phyloP scores from a whole-genome alignment of 805 yeast genomes.

The Pichia californica region DNA sequence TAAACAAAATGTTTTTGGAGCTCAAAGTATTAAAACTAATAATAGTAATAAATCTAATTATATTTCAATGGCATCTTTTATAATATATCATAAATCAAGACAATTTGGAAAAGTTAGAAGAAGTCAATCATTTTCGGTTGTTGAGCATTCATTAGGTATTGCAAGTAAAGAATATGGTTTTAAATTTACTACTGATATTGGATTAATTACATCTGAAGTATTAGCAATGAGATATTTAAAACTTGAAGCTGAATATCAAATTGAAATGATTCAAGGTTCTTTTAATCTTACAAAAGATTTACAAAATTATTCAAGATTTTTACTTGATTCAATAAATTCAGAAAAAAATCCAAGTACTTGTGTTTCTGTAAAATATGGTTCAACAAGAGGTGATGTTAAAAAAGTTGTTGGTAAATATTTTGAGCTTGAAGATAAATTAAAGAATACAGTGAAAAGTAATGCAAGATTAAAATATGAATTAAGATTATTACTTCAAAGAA shows the following conservation, averaged over 20 bases:
- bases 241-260: conserved; percentile 11
- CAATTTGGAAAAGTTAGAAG: conserved; percentile 17
- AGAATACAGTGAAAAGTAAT: conserved; percentile 48
- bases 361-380: conserved; percentile 1
- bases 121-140: conserved; percentile 29
- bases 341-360: conserved; percentile 4
- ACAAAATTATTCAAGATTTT: background rate
- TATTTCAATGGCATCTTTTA: background rate
- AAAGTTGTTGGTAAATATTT: conserved; percentile 19
- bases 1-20: conserved; percentile 6
- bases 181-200: conserved; percentile 13
- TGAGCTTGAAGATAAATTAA: conserved; percentile 33
- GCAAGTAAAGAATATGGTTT: conserved; percentile 10
- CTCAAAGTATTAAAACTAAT: conserved; percentile 2
- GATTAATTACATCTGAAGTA: conserved; percentile 15
- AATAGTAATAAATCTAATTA: background rate
- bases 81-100: background rate
- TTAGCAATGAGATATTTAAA: conserved; percentile 13
- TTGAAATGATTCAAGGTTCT: conserved; percentile 9
- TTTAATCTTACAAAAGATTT: background rate
- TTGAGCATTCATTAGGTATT: conserved; percentile 16
- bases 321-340: background rate
- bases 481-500: conserved; percentile 49
- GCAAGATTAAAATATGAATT: conserved; percentile 63
- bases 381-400: conserved; percentile 6